A percentile compares a stretch with the other conserved stretches of the same genome.
phyloP scores from a whole-genome alignment of 768 basidiomycete species.

The Amanita inopinata region DNA sequence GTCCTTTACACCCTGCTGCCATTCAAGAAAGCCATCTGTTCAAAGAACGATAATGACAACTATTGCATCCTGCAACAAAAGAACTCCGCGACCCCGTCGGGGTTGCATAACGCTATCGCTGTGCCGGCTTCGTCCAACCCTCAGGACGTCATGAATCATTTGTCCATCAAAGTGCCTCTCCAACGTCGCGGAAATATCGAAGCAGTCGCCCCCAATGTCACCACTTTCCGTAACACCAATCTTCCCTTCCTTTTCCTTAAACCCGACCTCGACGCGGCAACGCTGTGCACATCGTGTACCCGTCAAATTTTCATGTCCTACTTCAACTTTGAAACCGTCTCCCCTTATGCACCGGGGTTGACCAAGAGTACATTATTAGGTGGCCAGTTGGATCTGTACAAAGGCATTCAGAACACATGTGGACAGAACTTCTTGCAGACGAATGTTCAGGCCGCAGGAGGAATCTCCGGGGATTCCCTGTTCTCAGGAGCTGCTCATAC shows the following conservation, averaged over 20 bases:
- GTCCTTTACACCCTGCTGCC: constrained; percentile 65
- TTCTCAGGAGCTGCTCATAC: constrained; percentile 18
- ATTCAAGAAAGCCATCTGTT: constrained; percentile 57
- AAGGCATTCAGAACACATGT: constrained; percentile 51
- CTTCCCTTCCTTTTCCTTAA: constrained; percentile 75
- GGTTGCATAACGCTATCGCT: constrained; percentile 14
- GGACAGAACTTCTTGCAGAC: constrained; percentile 61
- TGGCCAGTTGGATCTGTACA: constrained; percentile 60
- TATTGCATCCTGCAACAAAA: constrained; percentile 58
- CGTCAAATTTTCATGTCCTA: constrained; percentile 67
- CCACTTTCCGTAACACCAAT: constrained; percentile 47
- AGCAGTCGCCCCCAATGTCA: constrained; percentile 44
- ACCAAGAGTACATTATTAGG: constrained; percentile 50
- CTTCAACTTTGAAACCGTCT: constrained; percentile 61
- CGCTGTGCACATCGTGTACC: constrained; percentile 79
- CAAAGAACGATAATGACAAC: constrained; percentile 58
- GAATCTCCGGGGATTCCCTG: constrained; percentile 21
- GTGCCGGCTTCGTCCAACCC: constrained; percentile 10
- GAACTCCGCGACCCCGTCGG: constrained; percentile 19
- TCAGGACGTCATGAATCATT: constrained; percentile 16
- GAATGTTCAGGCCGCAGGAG: constrained; percentile 61
- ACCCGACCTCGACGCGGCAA: constrained; percentile 31
- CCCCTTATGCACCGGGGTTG: constrained; percentile 73
- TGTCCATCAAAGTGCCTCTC: constrained; percentile 18
- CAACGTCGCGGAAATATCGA: constrained; percentile 21